These are phyloP conservation scores for Wakefieldia striispora DNA, from an alignment of 768 basidiomycete genomes.

Conservation along the genomic window DNA sequence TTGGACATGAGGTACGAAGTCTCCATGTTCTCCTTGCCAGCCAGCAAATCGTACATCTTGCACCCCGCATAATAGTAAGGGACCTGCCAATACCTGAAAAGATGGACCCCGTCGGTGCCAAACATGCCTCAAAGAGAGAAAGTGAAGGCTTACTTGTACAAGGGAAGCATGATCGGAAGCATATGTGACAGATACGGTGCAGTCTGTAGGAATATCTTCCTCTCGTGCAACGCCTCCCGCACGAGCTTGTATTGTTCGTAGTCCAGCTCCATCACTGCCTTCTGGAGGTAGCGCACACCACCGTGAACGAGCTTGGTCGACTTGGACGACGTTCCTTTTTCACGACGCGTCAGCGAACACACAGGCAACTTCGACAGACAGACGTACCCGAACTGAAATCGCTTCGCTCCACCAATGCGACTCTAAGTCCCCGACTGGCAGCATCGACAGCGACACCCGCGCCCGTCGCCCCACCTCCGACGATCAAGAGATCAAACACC, in stretches of 20 bases:
- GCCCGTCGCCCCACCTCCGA: constrained; percentile 95
- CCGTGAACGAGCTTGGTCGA: constrained; percentile 98
- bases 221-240: constrained; percentile 89
- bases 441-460: constrained; percentile 97
- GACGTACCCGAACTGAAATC: constrained; percentile 84
- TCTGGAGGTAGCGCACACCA: constrained; percentile 96
- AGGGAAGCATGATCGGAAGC: constrained; percentile 96
- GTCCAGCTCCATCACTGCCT: constrained; percentile 92
- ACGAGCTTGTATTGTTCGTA: constrained; percentile 98
- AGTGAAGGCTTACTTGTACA: constrained; percentile 70
- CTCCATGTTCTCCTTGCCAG: constrained; percentile 97
- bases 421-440: constrained; percentile 85
- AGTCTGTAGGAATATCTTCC: constrained; percentile 90
- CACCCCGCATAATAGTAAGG: constrained; percentile 96
- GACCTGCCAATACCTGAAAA: constrained; percentile 84
- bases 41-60: constrained; percentile 94
- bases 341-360: background rate
- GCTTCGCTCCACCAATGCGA: constrained; percentile 89
- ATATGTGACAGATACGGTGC: constrained; percentile 91
- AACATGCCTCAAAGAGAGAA: background rate
- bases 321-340: constrained; percentile 87
- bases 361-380: background rate
- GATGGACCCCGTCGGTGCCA: too few species aligned
- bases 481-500: constrained; percentile 76
- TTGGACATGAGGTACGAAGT: constrained; percentile 93